These are phyloP conservation scores for Acacia acuminata DNA, from an alignment of 306 rosid species.

Conservation along the genomic window DNA sequence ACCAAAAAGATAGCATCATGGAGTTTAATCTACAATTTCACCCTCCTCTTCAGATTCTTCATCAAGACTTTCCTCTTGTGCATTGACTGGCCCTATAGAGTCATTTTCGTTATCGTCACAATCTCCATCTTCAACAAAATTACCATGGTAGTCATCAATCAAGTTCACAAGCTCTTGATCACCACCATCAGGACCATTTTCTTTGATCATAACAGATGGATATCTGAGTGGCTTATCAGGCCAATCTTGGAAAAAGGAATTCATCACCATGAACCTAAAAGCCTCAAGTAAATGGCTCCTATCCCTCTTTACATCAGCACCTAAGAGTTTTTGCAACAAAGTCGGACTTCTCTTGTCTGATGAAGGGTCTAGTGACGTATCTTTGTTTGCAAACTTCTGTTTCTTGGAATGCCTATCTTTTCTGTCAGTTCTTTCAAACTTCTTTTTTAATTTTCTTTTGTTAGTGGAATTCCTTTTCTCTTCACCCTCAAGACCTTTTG, in stretches of 20 bases:
- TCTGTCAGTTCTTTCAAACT: conserved; percentile 42
- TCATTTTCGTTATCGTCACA: not conserved
- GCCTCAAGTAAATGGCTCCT: conserved; percentile 65
- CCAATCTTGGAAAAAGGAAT: conserved; percentile 70
- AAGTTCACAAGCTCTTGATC: conserved; percentile 28
- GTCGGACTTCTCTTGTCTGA: conserved; percentile 53
- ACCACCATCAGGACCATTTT: conserved; percentile 28
- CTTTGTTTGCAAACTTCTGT: conserved; percentile 46
- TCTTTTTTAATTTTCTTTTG: conserved; percentile 47
- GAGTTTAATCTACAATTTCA: conserved; percentile 56
- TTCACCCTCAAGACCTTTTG: conserved; percentile 38
- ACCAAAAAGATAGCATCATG: not conserved
- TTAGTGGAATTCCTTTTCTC: conserved; percentile 34
- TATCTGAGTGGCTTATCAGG: conserved; percentile 63
- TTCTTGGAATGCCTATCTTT: conserved; percentile 52
- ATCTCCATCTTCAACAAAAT: conserved; percentile 23
- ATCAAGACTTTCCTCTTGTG: conserved; percentile 10
- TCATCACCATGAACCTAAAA: conserved; percentile 80
- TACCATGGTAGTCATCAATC: not conserved
- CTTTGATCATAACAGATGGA: conserved; percentile 59
- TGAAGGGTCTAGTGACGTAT: conserved; percentile 18
- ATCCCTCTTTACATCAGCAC: conserved; percentile 73
- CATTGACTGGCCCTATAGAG: not conserved
- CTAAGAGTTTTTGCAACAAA: conserved; percentile 76
- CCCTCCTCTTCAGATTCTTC: conserved; percentile 71